Evolutionary conservation across 257 asterid genomes (phyloP).

Genomic region (Solanum stenotomum): DNA sequence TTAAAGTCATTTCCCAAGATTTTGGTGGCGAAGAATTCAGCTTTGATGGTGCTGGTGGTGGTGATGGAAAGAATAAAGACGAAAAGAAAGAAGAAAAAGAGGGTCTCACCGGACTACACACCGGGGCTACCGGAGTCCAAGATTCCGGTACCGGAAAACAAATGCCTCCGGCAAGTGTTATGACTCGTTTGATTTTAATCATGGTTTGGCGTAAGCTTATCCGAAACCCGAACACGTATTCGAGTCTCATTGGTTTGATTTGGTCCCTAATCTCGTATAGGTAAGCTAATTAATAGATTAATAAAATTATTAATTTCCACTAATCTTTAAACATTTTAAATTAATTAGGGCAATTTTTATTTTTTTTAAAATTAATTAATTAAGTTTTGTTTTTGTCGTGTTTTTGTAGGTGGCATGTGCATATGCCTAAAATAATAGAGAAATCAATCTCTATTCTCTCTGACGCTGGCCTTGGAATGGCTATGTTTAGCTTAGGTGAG

Average conservation of each 20-base stretch:
- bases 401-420: constrained; percentile 17
- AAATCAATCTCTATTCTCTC: constrained; percentile 19
- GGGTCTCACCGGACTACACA: constrained; percentile 25
- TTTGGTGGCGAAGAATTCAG: constrained; percentile 47
- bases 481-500: constrained; percentile 22
- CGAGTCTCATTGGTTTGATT: constrained; percentile 20
- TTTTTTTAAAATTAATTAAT: neutral
- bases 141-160: constrained; percentile 44
- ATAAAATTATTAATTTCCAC: neutral
- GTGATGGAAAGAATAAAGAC: constrained; percentile 31
- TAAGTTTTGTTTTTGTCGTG: neutral
- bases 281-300: neutral
- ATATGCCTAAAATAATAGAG: constrained; percentile 16
- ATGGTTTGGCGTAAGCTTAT: constrained; percentile 99
- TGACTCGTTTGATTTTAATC: constrained; percentile 87
- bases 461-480: constrained; percentile 28
- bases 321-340: neutral
- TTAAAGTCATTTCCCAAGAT: constrained; percentile 38
- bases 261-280: constrained; percentile 15
- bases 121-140: constrained; percentile 18
- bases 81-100: constrained; percentile 56
- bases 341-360: neutral
- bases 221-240: constrained; percentile 34
- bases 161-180: constrained; percentile 96
- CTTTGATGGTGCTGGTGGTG: constrained; percentile 24